Conservation (phyloP, 331 rosid genomes). For the Acacia pycnantha region DNA sequence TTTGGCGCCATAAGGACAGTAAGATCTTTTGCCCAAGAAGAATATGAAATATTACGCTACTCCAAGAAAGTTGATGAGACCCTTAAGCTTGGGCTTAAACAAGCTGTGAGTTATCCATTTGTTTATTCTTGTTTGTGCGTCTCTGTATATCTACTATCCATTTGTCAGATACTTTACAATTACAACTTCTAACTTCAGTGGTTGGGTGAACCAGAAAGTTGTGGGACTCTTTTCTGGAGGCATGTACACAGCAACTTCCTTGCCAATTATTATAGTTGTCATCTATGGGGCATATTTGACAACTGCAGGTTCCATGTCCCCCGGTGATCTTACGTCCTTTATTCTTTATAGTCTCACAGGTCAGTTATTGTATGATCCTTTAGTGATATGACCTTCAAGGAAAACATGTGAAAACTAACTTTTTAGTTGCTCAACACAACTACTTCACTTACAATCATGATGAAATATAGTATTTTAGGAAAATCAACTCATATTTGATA, state of each 20-base stretch:
- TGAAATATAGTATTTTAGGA: too few relatives aligned
- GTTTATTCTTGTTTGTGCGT: slow-evolving; percentile 14
- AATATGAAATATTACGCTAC: slow-evolving; percentile 59
- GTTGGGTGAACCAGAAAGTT: slow-evolving; percentile 57
- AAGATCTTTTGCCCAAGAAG: slow-evolving; percentile 85
- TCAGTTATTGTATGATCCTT: slow-evolving; percentile 28
- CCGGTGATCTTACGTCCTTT: slow-evolving; percentile 83
- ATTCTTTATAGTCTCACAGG: slow-evolving; percentile 94
- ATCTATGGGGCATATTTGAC: slow-evolving; percentile 87
- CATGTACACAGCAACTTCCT: slow-evolving; percentile 76
- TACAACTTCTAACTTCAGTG: slow-evolving; percentile 15
- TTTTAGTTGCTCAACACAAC: slow-evolving; percentile 2
- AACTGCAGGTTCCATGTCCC: slow-evolving; percentile 65
- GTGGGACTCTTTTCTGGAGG: slow-evolving; percentile 87
- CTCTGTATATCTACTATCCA: background rate
- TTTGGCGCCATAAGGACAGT: slow-evolving; percentile 89
- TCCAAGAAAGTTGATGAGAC: slow-evolving; percentile 82
- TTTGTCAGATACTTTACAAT: slow-evolving; percentile 7
- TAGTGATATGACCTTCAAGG: background rate
- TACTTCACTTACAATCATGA: slow-evolving; percentile 36
- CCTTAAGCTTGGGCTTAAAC: slow-evolving; percentile 73
- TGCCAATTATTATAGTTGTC: slow-evolving; percentile 75
- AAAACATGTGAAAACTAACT: background rate
- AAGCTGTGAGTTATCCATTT: slow-evolving; percentile 66
- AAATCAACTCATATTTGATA: too few relatives aligned